phyloP scores from a whole-genome alignment of 2,329 filamentous ascomycete genomes.

The Aspergillus quadricinctus region DNA sequence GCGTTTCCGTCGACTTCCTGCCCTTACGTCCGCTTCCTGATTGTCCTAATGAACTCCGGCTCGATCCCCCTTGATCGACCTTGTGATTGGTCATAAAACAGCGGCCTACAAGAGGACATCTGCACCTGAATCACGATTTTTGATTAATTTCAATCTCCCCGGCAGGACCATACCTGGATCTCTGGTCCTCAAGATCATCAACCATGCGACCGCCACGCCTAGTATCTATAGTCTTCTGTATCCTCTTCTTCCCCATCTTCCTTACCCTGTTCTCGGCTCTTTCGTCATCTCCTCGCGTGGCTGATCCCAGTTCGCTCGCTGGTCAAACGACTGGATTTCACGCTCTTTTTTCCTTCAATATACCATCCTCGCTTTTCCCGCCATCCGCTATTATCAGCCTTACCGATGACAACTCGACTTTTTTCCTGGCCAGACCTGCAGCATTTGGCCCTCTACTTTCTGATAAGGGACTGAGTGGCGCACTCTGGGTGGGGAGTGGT shows the following conservation, averaged over 20 bases:
- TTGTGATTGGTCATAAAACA: conserved; percentile 31
- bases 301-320: conserved; percentile 33
- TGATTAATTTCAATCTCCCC: not conserved
- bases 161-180: conserved; percentile 7
- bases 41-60: conserved; percentile 32
- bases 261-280: conserved; percentile 46
- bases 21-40: conserved; percentile 6
- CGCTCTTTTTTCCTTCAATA: conserved; percentile 65
- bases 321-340: conserved; percentile 46
- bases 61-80: conserved; percentile 25
- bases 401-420: conserved; percentile 96
- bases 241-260: conserved; percentile 46
- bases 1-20: not conserved
- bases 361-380: conserved; percentile 83
- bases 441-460: conserved; percentile 84
- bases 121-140: conserved; percentile 10
- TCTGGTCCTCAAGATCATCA: conserved; percentile 6
- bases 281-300: conserved; percentile 35
- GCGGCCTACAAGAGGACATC: conserved; percentile 16
- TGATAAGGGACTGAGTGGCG: conserved; percentile 72
- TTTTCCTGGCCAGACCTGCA: conserved; percentile 87
- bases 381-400: conserved; percentile 94
- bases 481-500: conserved; percentile 88
- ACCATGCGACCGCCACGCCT: conserved; percentile 47
- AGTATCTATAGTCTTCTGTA: conserved; percentile 42